Evolutionary conservation across 139 green algal species (phyloP).

Genomic region (Asterochloris erici): DNA sequence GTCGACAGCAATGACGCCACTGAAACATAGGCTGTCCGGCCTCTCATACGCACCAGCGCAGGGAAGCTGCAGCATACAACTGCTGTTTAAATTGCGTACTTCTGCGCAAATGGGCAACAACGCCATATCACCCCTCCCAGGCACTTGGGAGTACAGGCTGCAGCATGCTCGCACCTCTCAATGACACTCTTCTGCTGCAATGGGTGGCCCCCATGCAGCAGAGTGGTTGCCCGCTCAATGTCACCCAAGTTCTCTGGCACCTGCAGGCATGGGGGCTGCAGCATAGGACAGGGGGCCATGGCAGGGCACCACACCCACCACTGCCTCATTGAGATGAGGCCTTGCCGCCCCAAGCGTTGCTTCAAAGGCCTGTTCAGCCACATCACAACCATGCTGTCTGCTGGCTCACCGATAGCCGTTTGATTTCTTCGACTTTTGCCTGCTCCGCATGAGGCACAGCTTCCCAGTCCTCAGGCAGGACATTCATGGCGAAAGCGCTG

Average conservation of each 20-base stretch:
- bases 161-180: constrained; percentile 8
- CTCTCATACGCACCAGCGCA: constrained; percentile 3
- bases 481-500: constrained; percentile 11
- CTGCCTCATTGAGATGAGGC: background rate
- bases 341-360: background rate
- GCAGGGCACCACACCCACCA: background rate
- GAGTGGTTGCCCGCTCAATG: constrained; percentile 16
- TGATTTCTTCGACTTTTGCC: background rate
- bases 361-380: background rate
- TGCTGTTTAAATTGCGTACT: background rate
- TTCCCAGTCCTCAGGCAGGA: constrained; percentile 12
- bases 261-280: background rate
- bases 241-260: constrained; percentile 12
- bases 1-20: background rate
- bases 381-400: background rate
- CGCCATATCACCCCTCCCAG: too few species aligned
- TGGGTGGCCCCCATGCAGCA: constrained; percentile 7
- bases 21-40: constrained; percentile 2
- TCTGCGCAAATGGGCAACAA: background rate
- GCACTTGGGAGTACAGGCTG: background rate
- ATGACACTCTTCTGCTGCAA: constrained; percentile 17
- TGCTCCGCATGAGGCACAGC: background rate
- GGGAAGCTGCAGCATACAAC: constrained; percentile 4
- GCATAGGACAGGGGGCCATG: too few species aligned
- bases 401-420: background rate